Evolutionary conservation across 768 basidiomycete species (phyloP).

Genomic region (Psilocybe sp.): DNA sequence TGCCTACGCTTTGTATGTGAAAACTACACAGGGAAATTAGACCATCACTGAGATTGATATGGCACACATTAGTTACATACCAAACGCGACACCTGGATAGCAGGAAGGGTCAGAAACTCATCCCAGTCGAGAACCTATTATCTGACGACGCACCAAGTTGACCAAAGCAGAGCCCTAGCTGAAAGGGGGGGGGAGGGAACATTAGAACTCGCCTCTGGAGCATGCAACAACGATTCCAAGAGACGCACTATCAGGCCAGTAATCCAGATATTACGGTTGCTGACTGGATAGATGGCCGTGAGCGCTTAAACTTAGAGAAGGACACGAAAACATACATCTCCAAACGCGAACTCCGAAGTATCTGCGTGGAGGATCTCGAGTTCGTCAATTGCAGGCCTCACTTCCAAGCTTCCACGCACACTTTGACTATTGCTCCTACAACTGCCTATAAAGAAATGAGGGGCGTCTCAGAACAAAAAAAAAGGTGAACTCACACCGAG

Average conservation of each 20-base stretch:
- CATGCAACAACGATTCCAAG: not conserved
- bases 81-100: slow-evolving; percentile 32
- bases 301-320: not conserved
- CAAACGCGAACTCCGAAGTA: slow-evolving; percentile 61
- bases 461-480: not conserved
- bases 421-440: slow-evolving; percentile 58
- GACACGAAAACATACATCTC: slow-evolving; percentile 45
- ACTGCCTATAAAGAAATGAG: slow-evolving; percentile 35
- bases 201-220: not conserved
- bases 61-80: slow-evolving; percentile 22
- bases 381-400: slow-evolving; percentile 19
- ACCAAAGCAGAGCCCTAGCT: slow-evolving; percentile 46
- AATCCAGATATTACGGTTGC: slow-evolving; percentile 50
- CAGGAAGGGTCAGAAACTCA: slow-evolving; percentile 1
- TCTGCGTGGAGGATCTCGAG: slow-evolving; percentile 25
- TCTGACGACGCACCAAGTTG: slow-evolving; percentile 41
- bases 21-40: slow-evolving; percentile 26
- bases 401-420: slow-evolving; percentile 19
- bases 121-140: not conserved
- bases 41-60: not conserved
- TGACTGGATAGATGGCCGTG: slow-evolving; percentile 38
- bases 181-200: not conserved
- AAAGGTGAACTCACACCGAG: slow-evolving; percentile 32
- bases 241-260: slow-evolving; percentile 51
- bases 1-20: slow-evolving; percentile 45